Base-by-base conservation (phyloP, 176 grass and related monocot genomes). In the Juncus effusus region DNA sequence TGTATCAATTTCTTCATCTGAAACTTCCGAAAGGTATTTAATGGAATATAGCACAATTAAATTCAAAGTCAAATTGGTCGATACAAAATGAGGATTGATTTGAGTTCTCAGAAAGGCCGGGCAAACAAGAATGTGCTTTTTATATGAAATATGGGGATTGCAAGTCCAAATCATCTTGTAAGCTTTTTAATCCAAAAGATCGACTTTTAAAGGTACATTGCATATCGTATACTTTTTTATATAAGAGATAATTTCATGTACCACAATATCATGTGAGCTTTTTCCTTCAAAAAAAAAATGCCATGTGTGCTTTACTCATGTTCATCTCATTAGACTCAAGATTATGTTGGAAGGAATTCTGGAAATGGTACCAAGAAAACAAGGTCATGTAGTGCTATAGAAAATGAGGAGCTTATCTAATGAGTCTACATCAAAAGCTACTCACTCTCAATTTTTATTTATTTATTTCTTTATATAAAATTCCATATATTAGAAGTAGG, bases 161-260 rank as follows among this genome's bases (percentile, higher is more conserved):
- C 60, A 80, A 74, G 60, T 74, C 80, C 14, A 19, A 75, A 65
- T 54, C 13, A 77, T 35, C 75, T 72, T 88, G 80, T 61, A 62
- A 74, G 19, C 84, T 83, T 69, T 60, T 84, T 84, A 80, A 88
- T 61, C 65, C 80, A 39, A 80, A 69, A 67, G 70, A 55, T 70
- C 19, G 36, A 56, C n/a, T 16, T 37, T 59, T 56, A 28, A 28
- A 70, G 35, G 67, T 70, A 70, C 16, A 38, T 70, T 5, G 16
- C 11, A 37, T 50, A 3, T 56, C 36, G 6, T n/a, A 40, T 57
- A 55, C 19, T 69, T 13, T 55, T 28, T 28, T 28, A 28, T 28
- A 28, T 28, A 28, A 28, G 19, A 28, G 19, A 28, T 28, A 28
- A 28, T 28, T 28, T 28, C 19, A 28, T 28, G 19, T 28, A 28